Percentiles rank a stretch among this genome's conserved stretches.
Conservation (phyloP, 768 basidiomycete species). For the Tricholoma furcatifolium region DNA sequence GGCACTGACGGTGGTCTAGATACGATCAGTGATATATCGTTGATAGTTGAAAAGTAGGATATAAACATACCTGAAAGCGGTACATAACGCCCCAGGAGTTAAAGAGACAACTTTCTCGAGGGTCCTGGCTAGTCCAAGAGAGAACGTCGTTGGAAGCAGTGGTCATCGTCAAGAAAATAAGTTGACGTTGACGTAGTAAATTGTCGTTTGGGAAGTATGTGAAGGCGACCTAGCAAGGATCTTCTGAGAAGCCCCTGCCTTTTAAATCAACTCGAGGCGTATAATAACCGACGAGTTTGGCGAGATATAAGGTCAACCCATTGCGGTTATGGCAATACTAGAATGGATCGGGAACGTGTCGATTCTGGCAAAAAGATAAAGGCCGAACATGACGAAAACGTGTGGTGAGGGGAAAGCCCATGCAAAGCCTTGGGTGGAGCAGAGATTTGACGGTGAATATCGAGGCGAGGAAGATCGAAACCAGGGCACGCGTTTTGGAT, state of each 20-base stretch:
- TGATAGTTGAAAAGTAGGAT: constrained; percentile 14
- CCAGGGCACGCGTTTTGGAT: constrained; percentile 55
- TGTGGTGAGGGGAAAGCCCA: constrained; percentile 68
- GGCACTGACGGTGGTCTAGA: constrained; percentile 62
- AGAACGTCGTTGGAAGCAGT: constrained; percentile 65
- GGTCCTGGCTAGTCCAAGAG: constrained; percentile 87
- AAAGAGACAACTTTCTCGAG: constrained; percentile 80
- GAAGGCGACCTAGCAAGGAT: constrained; percentile 6
- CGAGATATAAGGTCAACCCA: constrained; percentile 32
- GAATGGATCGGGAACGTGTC: constrained; percentile 78
- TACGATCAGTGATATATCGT: constrained; percentile 22
- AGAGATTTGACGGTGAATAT: constrained; percentile 57
- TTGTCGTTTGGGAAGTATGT: too few relatives aligned
- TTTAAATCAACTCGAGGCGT: constrained; percentile 45
- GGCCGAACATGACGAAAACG: constrained; percentile 69
- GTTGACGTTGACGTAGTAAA: constrained; percentile 19
- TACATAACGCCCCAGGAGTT: constrained; percentile 80
- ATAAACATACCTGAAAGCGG: constrained; percentile 65
- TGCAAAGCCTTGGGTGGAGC: constrained; percentile 70
- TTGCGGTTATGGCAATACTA: constrained; percentile 45
- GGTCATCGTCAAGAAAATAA: constrained; percentile 38
- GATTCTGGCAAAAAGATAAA: constrained; percentile 65
- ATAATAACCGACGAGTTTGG: constrained; percentile 61
- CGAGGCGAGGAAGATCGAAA: constrained; percentile 65
- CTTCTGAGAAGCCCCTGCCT: constrained; percentile 22